Evolutionary conservation across 2,329 filamentous ascomycete species (phyloP), one percentile per base, ranked within the genome.

Genomic region (Fusarium keratoplasticum): DNA sequence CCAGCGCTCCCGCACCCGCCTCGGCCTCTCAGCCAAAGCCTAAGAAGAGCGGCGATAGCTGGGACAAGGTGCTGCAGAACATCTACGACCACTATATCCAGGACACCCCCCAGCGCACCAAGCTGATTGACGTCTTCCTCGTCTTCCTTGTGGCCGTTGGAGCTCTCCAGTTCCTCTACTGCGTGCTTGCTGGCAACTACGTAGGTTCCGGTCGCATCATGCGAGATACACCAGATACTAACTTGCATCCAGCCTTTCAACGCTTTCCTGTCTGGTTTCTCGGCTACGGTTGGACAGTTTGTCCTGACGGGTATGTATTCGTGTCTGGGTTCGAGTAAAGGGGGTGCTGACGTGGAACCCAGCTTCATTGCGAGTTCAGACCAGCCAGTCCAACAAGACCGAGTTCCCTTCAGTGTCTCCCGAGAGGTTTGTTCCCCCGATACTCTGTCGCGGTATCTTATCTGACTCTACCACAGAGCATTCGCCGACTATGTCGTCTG

Each of bases 401-500:
- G 94, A 96, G 66, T 96, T 96, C 80, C 89, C 89, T 68, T 88
- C 87, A 59, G 91, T 95, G 72, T 96, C 94, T 65, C 92, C 93
- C 77, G 95, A 97, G 85, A 90, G 94, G 93, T 94, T 38, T 29
- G 50, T 66, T 35, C 6, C 8, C 7, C 16, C 6, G 20, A 25
- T 5, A 13, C 25, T 31, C 16, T 10, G 14, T 16, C 18, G 6
- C 18, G 25, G 36, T 16, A 25, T 18, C 50, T 42, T 13, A 29
- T 59, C 72, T 81, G 61, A 81, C 64, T 18, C n/a, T 36, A 5
- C 42, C 64, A 66, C 77, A 97, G 95, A 83, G 96, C 96, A 42
- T 99, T 99, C 83, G 95, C 96, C 81, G 96, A 99, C 86, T 99
- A 93, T 82, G 89, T 99, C 70, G 94, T 98, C 78, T 96, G 96